Percentiles rank a stretch among this genome's conserved stretches.
Evolutionary conservation across 257 asterid species (phyloP).

Genomic region (Prunella vulgaris): DNA sequence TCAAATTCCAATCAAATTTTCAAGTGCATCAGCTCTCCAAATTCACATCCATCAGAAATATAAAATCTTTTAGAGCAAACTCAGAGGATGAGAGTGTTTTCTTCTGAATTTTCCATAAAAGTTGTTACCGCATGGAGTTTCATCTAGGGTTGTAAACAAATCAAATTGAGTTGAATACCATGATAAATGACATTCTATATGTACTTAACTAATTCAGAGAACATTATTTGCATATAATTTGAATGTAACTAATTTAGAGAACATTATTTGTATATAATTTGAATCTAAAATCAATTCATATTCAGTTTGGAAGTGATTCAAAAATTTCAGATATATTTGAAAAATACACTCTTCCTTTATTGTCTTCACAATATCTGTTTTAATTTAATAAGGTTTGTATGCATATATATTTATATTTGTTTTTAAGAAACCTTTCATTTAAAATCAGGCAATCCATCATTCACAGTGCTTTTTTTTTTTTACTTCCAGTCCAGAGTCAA

Average conservation of each 20-base stretch:
- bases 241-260: neutral
- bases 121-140: neutral
- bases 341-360: neutral
- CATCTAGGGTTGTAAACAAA: neutral
- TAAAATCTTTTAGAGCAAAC: neutral
- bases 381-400: no score
- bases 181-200: neutral
- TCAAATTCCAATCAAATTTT: neutral
- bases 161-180: neutral
- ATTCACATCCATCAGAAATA: neutral
- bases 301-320: no score
- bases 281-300: neutral
- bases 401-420: no score
- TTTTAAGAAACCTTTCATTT: no score
- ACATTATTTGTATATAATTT: neutral
- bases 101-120: neutral
- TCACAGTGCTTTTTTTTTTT: neutral
- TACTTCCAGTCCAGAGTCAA: neutral
- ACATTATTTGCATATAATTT: no score
- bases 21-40: neutral
- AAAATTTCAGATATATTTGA: neutral
- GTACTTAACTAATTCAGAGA: neutral
- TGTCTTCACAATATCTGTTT: no score
- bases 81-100: neutral
- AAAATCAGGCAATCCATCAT: neutral